Evolutionary conservation across 2,329 filamentous ascomycete genomes (phyloP), one percentile per base, ranked within the genome.

Genomic region (Teratosphaeriaceae sp.): DNA sequence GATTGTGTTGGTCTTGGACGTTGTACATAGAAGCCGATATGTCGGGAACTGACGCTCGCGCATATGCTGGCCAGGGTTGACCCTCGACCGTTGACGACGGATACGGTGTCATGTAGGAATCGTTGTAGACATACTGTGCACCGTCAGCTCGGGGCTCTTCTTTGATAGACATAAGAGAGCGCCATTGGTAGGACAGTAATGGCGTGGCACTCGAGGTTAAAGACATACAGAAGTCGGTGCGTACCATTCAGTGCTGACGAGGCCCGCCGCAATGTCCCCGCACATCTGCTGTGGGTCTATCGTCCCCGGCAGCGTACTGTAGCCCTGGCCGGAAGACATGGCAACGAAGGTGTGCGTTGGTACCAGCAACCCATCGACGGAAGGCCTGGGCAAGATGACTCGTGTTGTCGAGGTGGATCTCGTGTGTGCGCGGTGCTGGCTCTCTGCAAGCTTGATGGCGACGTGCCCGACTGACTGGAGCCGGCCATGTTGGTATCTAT

Each of bases 81-180:
- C 48, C 45, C 30, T 62, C 60, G 13, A 57, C 50, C n/a, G 57
- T 59, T 18, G 60, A 61, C 8, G 61, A 52, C 31, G 61, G 57
- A 45, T 54, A 61, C 3, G 61, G 61, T 33, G 59, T 61, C 39
- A 57, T 49, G 54, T 63, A 63, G 24, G 58, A 47, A 38, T 62
- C 52, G 33, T 56, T 50, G 46, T 55, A 63, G 26, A 53, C 38
- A 40, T 57, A 59, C 57, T 61, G 49, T 8, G 29, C 26, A 19
- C 19, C 16, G 33, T 45, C 35, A 49, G 49, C 24, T 19, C 22
- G 6, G 15, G 19, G 8, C 35, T 44, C 26, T 30, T 38, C 29
- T 16, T 35, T 15, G 38, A 35, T 23, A 38, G 22, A 38, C 20
- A 38, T 38, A 38, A 12, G 35, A 38, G 35, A 38, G 13, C n/a